Conservation (phyloP, 345 rosid species). For the Hypericum perforatum region DNA sequence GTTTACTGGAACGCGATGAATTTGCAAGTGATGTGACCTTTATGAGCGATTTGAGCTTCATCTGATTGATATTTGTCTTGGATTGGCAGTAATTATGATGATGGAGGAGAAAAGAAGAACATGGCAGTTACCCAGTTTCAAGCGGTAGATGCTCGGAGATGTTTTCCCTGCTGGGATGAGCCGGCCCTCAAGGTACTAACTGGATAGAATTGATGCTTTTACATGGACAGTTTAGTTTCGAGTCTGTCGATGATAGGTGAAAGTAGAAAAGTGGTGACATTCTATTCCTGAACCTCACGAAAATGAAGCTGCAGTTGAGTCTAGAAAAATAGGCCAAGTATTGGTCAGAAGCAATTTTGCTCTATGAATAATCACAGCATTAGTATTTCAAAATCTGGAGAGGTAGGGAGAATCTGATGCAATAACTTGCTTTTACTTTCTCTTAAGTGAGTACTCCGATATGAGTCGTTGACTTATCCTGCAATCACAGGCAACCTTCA, state of each 20-base stretch:
- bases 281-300: no score
- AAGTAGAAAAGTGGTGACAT: no score
- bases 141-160: constrained; percentile 33
- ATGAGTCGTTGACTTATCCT: neutral
- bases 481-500: neutral
- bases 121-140: constrained; percentile 44
- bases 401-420: no score
- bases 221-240: neutral
- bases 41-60: neutral
- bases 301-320: no score
- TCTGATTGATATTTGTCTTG: neutral
- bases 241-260: constrained; percentile 19
- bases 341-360: no score
- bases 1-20: neutral
- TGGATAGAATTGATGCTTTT: neutral
- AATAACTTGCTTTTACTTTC: no score
- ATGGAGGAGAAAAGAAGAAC: constrained; percentile 29
- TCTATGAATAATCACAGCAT: no score
- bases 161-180: constrained; percentile 51
- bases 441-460: neutral
- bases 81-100: constrained; percentile 22
- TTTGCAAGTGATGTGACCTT: no score
- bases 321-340: no score
- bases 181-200: constrained; percentile 35
- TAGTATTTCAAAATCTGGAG: no score